phyloP scores from a whole-genome alignment of 1,284 basidiomycete species.

The Trichosporon faecale region DNA sequence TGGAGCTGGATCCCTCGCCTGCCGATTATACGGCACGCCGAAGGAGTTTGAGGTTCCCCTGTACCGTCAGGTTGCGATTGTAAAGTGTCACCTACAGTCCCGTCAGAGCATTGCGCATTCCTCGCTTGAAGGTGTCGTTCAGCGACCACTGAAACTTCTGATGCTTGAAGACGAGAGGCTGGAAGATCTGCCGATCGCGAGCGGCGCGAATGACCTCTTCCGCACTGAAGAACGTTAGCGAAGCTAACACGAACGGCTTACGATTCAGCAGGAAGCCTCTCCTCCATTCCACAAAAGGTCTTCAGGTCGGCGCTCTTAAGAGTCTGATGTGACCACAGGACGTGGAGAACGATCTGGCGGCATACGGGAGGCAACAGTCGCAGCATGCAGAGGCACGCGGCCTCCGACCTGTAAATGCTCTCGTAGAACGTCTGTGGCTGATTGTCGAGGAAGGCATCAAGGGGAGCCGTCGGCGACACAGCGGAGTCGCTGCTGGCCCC shows the following conservation, averaged over 20 bases:
- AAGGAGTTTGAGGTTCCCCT: constrained; percentile 90
- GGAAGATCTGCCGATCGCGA: constrained; percentile 69
- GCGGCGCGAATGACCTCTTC: constrained; percentile 67
- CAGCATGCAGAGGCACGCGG: constrained; percentile 90
- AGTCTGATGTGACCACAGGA: constrained; percentile 83
- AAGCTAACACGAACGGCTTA: constrained; percentile 17
- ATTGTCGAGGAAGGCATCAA: constrained; percentile 71
- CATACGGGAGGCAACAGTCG: constrained; percentile 81
- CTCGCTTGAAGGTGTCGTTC: constrained; percentile 73
- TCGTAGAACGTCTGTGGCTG: constrained; percentile 80
- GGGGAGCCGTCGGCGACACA: constrained; percentile 41
- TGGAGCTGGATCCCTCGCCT: constrained; percentile 49
- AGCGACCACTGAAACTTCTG: constrained; percentile 60
- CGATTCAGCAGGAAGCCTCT: constrained; percentile 28
- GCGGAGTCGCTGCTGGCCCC: constrained; percentile 14
- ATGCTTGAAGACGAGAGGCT: constrained; percentile 40
- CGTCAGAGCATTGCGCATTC: constrained; percentile 81
- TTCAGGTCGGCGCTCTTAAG: constrained; percentile 69
- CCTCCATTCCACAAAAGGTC: constrained; percentile 71
- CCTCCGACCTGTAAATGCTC: constrained; percentile 81
- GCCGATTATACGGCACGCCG: constrained; percentile 72
- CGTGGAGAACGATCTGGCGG: constrained; percentile 83
- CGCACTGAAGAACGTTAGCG: constrained; percentile 56
- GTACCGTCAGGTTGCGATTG: constrained; percentile 17
- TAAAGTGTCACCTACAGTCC: constrained; percentile 68